Base-by-base conservation (phyloP, 345 rosid species). In the Lepidium aucheri region DNA sequence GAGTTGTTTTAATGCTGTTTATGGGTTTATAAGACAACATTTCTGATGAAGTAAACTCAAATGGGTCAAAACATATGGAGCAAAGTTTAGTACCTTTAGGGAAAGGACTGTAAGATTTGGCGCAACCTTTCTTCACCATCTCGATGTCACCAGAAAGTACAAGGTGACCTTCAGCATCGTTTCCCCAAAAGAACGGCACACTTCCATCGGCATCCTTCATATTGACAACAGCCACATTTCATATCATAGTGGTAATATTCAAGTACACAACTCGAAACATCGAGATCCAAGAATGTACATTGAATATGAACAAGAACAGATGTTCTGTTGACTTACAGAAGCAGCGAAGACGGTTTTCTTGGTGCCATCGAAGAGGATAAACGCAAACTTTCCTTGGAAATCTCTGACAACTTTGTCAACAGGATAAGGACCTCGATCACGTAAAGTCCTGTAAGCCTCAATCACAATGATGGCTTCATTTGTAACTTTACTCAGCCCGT, bases 151-250 rank as follows among this genome's bases (percentile, higher is more conserved):
- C 77, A 26, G 85, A 83, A 22, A 70, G 76, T 73, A 88, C 90
- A n/a, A 88, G 91, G 50, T 86, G 75, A 32, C 86, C 89, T 74
- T 90, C 92, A 24, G 83, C 76, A 78, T 94, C 99, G 13, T 70
- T 77, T 63, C 99, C 97, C 97, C 96, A 87, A 68, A 82, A 91
- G 76, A 95, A 89, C 1, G 95, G 95, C 47, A 89, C 93, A 73
- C 78, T 82, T 42, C 85, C 96, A 74, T 95, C 97, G 47, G 80
- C 83, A 70, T 90, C 97, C 99, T 90, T 82, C 77, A 69, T 6
- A 62, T 44, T 0, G 57, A 58, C 12, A 40, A 28, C 32, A 28
- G 7, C 32, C 30, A 28, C 32, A 28, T 28, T 28, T 28, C 32
- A 28, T 5, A 5, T 28, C 32, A 28, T 28, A 28, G 32, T 28